Conservation (phyloP, 352 stramenopile species). For the Pythium utonaiense region DNA sequence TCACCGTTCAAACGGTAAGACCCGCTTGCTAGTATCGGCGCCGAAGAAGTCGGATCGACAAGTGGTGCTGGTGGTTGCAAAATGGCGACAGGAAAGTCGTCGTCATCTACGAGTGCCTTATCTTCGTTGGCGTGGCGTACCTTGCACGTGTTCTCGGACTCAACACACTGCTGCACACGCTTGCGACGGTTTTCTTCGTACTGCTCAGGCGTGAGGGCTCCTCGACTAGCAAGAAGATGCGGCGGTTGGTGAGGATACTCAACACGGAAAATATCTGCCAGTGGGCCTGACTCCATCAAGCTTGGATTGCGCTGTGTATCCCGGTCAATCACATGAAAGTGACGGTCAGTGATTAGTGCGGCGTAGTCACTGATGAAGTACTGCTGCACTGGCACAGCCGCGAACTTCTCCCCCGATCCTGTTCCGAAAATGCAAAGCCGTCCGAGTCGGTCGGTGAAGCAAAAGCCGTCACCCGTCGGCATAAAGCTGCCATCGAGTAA, state of each 20-base stretch:
- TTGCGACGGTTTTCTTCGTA: constrained; percentile 62
- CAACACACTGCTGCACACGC: constrained; percentile 59
- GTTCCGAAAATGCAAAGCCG: constrained; percentile 51
- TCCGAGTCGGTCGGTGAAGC: constrained; percentile 50
- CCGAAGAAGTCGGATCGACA: background rate
- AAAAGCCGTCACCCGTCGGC: constrained; percentile 36
- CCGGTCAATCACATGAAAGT: constrained; percentile 88
- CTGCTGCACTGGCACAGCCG: constrained; percentile 45
- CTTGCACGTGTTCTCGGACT: constrained; percentile 63
- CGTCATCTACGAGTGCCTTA: constrained; percentile 39
- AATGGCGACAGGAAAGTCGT: constrained; percentile 53
- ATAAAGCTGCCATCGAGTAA: constrained; percentile 47
- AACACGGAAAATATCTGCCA: constrained; percentile 73
- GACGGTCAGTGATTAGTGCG: constrained; percentile 80
- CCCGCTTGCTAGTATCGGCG: constrained; percentile 19
- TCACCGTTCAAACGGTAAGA: constrained; percentile 71
- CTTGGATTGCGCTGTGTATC: constrained; percentile 85
- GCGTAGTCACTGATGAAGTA: constrained; percentile 90
- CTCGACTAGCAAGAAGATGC: constrained; percentile 41
- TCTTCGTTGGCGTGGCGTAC: constrained; percentile 47
- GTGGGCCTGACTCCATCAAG: constrained; percentile 70
- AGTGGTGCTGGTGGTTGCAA: constrained; percentile 8
- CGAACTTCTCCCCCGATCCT: constrained; percentile 32
- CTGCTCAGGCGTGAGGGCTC: constrained; percentile 32
- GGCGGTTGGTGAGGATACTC: constrained; percentile 76